phyloP scores from a whole-genome alignment of 2,329 filamentous ascomycete species.

The Aspergillus terreus region DNA sequence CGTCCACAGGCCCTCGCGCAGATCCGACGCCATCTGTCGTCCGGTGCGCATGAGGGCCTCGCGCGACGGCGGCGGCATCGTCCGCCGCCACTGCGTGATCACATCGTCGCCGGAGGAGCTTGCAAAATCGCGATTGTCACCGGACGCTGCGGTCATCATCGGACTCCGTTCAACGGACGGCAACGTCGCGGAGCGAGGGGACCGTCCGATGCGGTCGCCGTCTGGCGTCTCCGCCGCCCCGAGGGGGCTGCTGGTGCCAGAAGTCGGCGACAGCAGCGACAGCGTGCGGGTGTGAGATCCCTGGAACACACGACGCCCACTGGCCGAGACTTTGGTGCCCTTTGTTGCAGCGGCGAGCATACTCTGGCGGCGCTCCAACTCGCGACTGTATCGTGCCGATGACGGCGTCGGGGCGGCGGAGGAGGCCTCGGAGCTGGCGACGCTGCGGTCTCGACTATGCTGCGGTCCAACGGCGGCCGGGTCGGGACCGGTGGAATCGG shows the following conservation, averaged over 20 bases:
- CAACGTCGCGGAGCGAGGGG: conserved; percentile 39
- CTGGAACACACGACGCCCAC: conserved; percentile 63
- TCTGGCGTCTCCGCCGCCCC: conserved; percentile 11
- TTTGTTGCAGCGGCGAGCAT: conserved; percentile 50
- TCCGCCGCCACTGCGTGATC: conserved; percentile 38
- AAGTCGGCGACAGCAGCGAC: conserved; percentile 71
- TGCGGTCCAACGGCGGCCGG: conserved; percentile 9
- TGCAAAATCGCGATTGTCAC: conserved; percentile 8
- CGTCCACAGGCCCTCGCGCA: conserved; percentile 85
- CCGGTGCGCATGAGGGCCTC: conserved; percentile 53
- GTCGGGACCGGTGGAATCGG: conserved; percentile 14
- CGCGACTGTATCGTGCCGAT: conserved; percentile 45
- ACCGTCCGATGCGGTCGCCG: conserved; percentile 29
- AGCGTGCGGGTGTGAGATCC: conserved; percentile 64
- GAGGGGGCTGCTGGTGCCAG: conserved; percentile 13
- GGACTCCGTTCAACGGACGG: conserved; percentile 36
- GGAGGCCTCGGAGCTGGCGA: conserved; percentile 23
- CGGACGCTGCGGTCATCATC: conserved; percentile 10
- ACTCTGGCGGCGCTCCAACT: conserved; percentile 71
- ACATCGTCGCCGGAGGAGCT: conserved; percentile 31
- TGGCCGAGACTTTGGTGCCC: conserved; percentile 32
- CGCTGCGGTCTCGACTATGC: conserved; percentile 26
- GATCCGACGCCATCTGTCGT: conserved; percentile 83
- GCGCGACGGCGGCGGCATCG: conserved; percentile 43
- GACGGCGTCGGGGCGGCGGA: conserved; percentile 12